Evolutionary conservation across 139 green algal genomes (phyloP).

Genomic region (Chlamydomonas sp.): DNA sequence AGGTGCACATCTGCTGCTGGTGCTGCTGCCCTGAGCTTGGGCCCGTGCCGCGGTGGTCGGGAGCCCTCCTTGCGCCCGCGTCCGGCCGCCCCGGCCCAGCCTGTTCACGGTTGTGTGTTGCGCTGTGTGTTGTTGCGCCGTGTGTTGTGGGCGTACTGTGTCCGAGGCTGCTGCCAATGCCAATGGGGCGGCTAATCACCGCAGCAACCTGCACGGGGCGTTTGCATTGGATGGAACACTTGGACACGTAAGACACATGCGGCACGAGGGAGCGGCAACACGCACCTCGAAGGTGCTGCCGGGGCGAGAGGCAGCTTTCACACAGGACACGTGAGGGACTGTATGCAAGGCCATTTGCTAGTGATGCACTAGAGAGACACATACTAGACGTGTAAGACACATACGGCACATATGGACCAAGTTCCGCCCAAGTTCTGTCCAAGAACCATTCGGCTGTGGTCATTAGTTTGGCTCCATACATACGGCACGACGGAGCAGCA

Average conservation of each 20-base stretch:
- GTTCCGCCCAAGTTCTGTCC: no score
- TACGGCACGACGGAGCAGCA: neutral
- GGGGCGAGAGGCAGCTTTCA: neutral
- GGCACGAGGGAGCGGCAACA: neutral
- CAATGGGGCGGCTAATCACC: constrained; percentile 80
- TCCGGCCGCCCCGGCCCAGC: no score
- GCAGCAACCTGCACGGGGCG: constrained; percentile 63
- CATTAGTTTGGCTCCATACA: neutral
- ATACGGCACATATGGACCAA: no score
- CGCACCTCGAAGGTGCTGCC: no score
- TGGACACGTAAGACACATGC: neutral
- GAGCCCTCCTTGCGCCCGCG: no score
- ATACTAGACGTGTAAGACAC: no score
- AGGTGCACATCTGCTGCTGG: neutral
- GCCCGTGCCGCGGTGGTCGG: no score
- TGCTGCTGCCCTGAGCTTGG: constrained; percentile 21
- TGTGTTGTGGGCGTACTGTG: no score
- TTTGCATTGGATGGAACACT: neutral
- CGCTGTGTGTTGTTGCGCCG: no score
- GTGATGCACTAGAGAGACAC: no score
- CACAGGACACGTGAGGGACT: neutral
- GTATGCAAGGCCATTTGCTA: neutral
- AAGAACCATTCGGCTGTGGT: no score
- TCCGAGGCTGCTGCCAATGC: constrained; percentile 32
- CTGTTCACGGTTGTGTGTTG: no score